Evolutionary conservation across 208 protist genomes (phyloP), one percentile per base, ranked within the genome.

Genomic region (Crithidia mellificae): DNA sequence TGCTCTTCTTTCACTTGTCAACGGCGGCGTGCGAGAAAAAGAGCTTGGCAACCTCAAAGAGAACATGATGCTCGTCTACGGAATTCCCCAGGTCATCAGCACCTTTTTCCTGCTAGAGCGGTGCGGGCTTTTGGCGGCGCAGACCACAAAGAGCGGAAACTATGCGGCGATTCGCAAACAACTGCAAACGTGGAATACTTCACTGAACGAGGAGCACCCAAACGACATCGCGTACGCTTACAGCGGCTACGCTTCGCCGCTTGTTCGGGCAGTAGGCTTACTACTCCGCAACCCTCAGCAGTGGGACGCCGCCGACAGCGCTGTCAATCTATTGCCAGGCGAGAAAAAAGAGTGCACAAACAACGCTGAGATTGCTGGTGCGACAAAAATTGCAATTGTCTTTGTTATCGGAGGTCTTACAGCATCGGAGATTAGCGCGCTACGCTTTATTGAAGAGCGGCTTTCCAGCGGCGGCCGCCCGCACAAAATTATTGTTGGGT

Each of bases 361-460:
- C 61, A 58, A 74, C 22, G 67, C 78, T 19, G 77, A 85, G 25
- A 43, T 74, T 68, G 50, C 77, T 34, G 61, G 53, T 12, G 68
- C 32, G 6, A 52, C 78, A 32, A 76, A 78, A 25, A 81, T 68
- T 44, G 78, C 74, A 4, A 66, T 98, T 39, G 78, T 98, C 32
- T 96, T 97, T 80, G 88, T 98, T 53, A 84, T 98, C 56, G 97
- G 97, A 19, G 97, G 97, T 19, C 71, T 98, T 25, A 98, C 96
- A 4, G 87, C 83, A 51, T 83, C 93, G 0, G 97, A 99, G 69
- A 92, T 98, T 12, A 93, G 87, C 34, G 80, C 90, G 15, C 36
- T 99, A 24, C 87, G 97, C 54, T 96, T 90, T 64, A 57, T 98
- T 11, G 76, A 90, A 39, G 63, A 63, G 25, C 78, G 76, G 43